These are phyloP conservation scores for Cicer pinnatifidum DNA, from an alignment of 306 rosid species.

Conservation along the genomic window DNA sequence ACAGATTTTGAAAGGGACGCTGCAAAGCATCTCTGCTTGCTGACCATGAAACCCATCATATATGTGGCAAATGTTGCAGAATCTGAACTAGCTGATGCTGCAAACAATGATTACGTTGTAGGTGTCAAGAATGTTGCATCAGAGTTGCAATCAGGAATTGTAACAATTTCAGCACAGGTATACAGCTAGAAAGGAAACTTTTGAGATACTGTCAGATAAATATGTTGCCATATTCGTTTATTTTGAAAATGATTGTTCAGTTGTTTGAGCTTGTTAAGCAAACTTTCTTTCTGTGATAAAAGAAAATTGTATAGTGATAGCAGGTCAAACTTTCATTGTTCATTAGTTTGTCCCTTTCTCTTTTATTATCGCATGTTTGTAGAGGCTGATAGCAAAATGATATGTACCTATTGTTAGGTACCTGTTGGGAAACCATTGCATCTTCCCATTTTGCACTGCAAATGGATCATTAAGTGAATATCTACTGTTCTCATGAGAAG, in stretches of 20 bases:
- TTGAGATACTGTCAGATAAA: background rate
- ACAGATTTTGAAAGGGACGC: slow-evolving; percentile 79
- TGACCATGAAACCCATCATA: slow-evolving; percentile 87
- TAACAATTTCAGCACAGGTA: slow-evolving; percentile 94
- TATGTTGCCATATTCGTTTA: background rate
- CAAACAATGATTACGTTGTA: slow-evolving; percentile 62
- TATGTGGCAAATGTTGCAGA: slow-evolving; percentile 96
- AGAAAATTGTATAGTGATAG: slow-evolving; percentile 12
- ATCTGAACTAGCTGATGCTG: slow-evolving; percentile 83
- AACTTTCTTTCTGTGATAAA: background rate
- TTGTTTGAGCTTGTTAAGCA: background rate
- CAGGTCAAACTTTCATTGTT: slow-evolving; percentile 15
- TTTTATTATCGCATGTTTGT: background rate
- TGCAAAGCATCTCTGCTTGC: slow-evolving; percentile 83
- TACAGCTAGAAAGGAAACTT: slow-evolving; percentile 19
- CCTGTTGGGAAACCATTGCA: background rate
- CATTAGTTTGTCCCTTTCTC: slow-evolving; percentile 16
- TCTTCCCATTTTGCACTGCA: background rate
- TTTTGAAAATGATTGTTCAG: slow-evolving; percentile 10
- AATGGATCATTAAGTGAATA: background rate
- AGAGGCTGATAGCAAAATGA: background rate
- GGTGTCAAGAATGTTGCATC: slow-evolving; percentile 75
- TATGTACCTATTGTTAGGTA: no score
- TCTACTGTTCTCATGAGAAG: background rate
- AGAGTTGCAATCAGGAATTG: slow-evolving; percentile 79